phyloP scores from a whole-genome alignment of 2,329 filamentous ascomycete species.

The Aspergillus sp. region DNA sequence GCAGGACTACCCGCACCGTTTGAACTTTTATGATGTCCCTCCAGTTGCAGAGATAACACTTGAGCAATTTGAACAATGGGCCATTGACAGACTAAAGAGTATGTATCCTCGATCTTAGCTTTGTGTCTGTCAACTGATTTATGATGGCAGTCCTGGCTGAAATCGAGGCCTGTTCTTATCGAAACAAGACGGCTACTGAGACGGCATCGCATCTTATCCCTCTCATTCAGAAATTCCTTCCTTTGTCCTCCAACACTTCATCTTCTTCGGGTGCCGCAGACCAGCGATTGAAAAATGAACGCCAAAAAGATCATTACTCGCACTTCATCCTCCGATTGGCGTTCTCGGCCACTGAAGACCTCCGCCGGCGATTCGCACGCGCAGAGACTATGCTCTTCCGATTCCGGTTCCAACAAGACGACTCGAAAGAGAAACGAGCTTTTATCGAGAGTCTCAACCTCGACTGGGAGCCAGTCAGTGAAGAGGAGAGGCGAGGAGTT shows the following conservation, averaged over 20 bases:
- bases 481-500: constrained; percentile 71
- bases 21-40: constrained; percentile 87
- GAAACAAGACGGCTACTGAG: constrained; percentile 80
- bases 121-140: not conserved
- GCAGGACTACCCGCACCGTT: constrained; percentile 72
- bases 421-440: constrained; percentile 63
- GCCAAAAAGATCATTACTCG: constrained; percentile 94
- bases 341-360: constrained; percentile 85
- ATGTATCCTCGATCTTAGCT: constrained; percentile 14
- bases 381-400: constrained; percentile 88
- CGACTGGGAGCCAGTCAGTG: constrained; percentile 76
- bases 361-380: constrained; percentile 78
- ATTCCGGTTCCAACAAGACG: constrained; percentile 73
- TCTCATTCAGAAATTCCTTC: constrained; percentile 80
- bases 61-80: constrained; percentile 98
- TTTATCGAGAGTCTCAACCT: constrained; percentile 77
- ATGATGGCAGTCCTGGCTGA: constrained; percentile 33
- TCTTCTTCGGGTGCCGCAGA: constrained; percentile 46
- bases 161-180: constrained; percentile 89
- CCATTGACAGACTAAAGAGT: constrained; percentile 85
- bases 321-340: constrained; percentile 95
- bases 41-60: constrained; percentile 92
- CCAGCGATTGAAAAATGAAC: constrained; percentile 60
- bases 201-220: constrained; percentile 79
- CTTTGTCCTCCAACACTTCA: constrained; percentile 71